Percentiles rank a stretch among this genome's conserved stretches.
These are phyloP conservation scores for Pseudonectria buxi DNA, from an alignment of 2,329 filamentous ascomycete species.

Conservation along the genomic window DNA sequence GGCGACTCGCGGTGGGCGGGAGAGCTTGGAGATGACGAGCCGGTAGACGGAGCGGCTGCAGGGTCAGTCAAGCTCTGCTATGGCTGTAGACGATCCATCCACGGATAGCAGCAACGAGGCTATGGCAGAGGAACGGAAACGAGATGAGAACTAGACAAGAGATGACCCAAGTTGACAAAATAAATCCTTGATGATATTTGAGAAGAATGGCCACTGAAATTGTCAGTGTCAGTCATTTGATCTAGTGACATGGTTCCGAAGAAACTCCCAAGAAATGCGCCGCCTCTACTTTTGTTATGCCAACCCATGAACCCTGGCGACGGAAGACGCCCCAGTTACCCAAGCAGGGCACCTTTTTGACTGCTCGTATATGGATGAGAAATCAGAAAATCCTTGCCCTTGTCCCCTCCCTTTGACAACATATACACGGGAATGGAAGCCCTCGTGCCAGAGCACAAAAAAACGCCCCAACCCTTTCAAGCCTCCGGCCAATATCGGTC, in stretches of 20 bases:
- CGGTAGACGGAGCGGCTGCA: conserved; percentile 11
- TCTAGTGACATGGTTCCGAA: conserved; percentile 12
- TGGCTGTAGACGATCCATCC: conserved; percentile 62
- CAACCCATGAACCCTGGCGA: conserved; percentile 15
- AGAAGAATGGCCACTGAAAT: conserved; percentile 5
- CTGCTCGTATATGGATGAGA: conserved; percentile 7
- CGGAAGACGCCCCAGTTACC: conserved; percentile 14
- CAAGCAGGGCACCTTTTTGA: conserved; percentile 6
- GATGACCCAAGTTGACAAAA: conserved; percentile 14
- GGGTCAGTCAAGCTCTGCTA: conserved; percentile 50
- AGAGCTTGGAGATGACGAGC: conserved; percentile 45
- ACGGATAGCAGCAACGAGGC: no score
- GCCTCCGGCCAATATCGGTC: background rate
- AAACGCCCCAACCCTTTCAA: conserved; percentile 1
- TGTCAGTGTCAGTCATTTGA: conserved; percentile 7
- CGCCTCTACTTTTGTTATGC: conserved; percentile 16
- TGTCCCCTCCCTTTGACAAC: conserved; percentile 4
- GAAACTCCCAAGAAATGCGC: conserved; percentile 18
- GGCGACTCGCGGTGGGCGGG: conserved; percentile 59
- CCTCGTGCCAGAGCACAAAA: background rate
- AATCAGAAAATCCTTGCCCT: background rate
- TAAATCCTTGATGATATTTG: background rate
- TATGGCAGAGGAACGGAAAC: no score
- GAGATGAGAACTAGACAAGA: conserved; percentile 2
- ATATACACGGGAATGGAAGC: conserved; percentile 4